Evolutionary conservation across 306 rosid species (phyloP), one percentile per base, ranked within the genome.

Genomic region (Mimosa pudica): DNA sequence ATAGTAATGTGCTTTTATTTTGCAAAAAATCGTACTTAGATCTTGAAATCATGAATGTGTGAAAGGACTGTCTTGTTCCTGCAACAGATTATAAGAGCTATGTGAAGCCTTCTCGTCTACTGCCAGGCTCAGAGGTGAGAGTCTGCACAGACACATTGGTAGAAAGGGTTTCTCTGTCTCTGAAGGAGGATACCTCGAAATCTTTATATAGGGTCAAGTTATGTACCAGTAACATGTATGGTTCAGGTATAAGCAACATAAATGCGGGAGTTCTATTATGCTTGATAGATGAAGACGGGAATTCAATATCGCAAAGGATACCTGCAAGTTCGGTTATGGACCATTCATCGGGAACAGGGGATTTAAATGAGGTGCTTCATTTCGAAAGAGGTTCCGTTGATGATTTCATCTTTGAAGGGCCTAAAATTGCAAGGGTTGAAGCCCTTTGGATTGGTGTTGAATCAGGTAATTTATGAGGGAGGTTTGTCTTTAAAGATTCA

Each of bases 381-480:
- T 95, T 92, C 83, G 98, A 90, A 86, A 89, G 92, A 74, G 94
- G 92, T 77, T 92, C 91, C 66, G 78, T 82, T 32, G 95, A 91
- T 80, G 96, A 88, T 66, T 95, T 92, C 83, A 58, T 80, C 84
- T 91, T 95, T 75, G 82, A 84, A 81, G 97, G 98, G 65, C 98
- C 98, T 42, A 88, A 90, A 73, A 65, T 90, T 17, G 85, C 88
- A 76, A 84, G 78, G 74, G 42, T 91, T 33, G 77, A 83, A 47
- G 98, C 98, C 61, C 76, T 95, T 71, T 95, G 98, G 98, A 82
- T 92, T 11, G 75, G 98, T 61, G 86, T 95, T 80, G 98, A 95
- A 67, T 92, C 98, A 80, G 98, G 98, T 95, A 84, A 81, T 80
- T 69, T 65, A 67, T 74, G 10, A 67, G 76, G 54, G 67, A 61